These are phyloP conservation scores for Leccinum pseudoinsigne DNA, from an alignment of 1,284 basidiomycete genomes.

Conservation along the genomic window DNA sequence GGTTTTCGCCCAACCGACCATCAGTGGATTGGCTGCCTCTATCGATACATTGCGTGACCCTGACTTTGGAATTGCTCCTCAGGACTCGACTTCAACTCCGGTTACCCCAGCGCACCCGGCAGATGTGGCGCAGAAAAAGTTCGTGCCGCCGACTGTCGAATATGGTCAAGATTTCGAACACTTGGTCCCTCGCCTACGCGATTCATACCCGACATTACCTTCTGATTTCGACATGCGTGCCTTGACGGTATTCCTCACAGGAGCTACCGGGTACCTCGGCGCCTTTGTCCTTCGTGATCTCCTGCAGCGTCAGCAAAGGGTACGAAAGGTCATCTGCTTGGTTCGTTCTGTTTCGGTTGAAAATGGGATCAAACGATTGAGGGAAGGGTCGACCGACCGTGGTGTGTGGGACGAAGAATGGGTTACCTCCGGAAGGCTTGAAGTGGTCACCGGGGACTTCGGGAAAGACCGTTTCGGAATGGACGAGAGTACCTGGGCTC, in stretches of 20 bases:
- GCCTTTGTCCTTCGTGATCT: conserved; percentile 91
- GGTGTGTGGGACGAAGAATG: too few species aligned
- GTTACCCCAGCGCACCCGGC: conserved; percentile 15
- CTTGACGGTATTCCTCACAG: conserved; percentile 91
- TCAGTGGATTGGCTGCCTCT: conserved; percentile 77
- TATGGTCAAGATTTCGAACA: conserved; percentile 83
- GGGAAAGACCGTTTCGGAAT: conserved; percentile 79
- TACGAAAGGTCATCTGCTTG: conserved; percentile 90
- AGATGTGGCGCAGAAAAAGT: conserved; percentile 22
- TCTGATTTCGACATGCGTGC: conserved; percentile 52
- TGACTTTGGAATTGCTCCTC: conserved; percentile 75
- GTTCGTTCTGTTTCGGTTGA: conserved; percentile 39
- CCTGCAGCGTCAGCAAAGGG: conserved; percentile 58
- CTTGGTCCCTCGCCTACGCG: conserved; percentile 59
- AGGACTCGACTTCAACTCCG: conserved; percentile 33
- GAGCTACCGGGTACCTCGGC: conserved; percentile 96
- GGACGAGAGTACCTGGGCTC: conserved; percentile 14
- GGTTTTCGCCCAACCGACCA: conserved; percentile 92
- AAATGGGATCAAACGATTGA: too few species aligned
- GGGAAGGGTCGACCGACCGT: too few species aligned
- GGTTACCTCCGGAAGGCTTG: conserved; percentile 53
- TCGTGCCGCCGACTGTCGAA: conserved; percentile 39
- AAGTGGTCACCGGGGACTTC: conserved; percentile 82
- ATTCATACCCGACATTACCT: conserved; percentile 59
- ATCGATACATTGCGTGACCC: conserved; percentile 79